Conservation (phyloP, 1,139 yeast species). For the Pichia sp. region DNA sequence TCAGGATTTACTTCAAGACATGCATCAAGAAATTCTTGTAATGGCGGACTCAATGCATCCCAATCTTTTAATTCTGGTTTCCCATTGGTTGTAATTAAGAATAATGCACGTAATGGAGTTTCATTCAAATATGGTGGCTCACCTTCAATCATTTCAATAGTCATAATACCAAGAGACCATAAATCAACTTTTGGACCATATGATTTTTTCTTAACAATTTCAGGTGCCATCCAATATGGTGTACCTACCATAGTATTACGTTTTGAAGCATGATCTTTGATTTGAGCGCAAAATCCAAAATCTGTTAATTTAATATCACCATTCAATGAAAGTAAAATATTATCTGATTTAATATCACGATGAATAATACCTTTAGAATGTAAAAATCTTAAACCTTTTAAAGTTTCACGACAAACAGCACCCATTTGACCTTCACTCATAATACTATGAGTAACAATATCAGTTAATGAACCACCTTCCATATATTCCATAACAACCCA, state of each 20-base stretch:
- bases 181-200: slow-evolving; percentile 97
- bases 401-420: slow-evolving; percentile 88
- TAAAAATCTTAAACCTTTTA: slow-evolving; percentile 76
- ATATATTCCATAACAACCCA: slow-evolving; percentile 98
- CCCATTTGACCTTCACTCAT: slow-evolving; percentile 98
- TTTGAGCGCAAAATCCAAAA: slow-evolving; percentile 93
- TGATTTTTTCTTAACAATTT: slow-evolving; percentile 87
- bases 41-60: slow-evolving; percentile 61
- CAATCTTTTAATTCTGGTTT: slow-evolving; percentile 91
- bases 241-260: slow-evolving; percentile 99
- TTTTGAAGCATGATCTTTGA: slow-evolving; percentile 76
- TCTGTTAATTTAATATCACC: slow-evolving; percentile 91
- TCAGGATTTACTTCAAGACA: slow-evolving; percentile 83
- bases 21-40: slow-evolving; percentile 68
- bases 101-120: slow-evolving; percentile 86
- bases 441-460: slow-evolving; percentile 89
- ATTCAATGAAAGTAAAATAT: slow-evolving; percentile 69
- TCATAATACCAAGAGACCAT: slow-evolving; percentile 97
- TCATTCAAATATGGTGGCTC: slow-evolving; percentile 97
- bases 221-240: slow-evolving; percentile 99
- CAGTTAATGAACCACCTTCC: slow-evolving; percentile 97
- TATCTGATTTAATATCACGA: slow-evolving; percentile 93
- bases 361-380: slow-evolving; percentile 95
- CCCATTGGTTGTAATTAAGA: slow-evolving; percentile 91
- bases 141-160: slow-evolving; percentile 97